Percentiles rank a stretch among this genome's conserved stretches.
phyloP scores from a whole-genome alignment of 108 stramenopile species.

The Cyclotella cryptica region DNA sequence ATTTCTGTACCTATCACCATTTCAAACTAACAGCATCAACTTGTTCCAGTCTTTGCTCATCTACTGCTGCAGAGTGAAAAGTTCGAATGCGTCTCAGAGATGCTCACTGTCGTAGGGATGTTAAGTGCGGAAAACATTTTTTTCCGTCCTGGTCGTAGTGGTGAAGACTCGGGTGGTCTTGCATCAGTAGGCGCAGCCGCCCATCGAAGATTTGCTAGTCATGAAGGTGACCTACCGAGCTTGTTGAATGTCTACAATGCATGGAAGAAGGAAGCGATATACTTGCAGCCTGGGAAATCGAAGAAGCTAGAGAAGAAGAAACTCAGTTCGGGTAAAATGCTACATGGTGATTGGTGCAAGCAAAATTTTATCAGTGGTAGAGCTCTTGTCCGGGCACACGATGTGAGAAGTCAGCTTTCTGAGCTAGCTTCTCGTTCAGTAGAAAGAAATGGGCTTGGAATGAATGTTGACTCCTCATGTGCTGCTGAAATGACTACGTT shows the following conservation, averaged over 20 bases:
- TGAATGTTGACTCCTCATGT: constrained; percentile 69
- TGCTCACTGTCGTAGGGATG: constrained; percentile 95
- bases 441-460: constrained; percentile 69
- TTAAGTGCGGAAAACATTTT: constrained; percentile 95
- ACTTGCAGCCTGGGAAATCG: constrained; percentile 48
- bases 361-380: constrained; percentile 81
- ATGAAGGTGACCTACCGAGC: constrained; percentile 96
- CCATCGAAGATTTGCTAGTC: constrained; percentile 76
- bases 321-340: constrained; percentile 45
- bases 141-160: constrained; percentile 87
- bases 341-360: constrained; percentile 87
- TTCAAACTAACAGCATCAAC: background rate
- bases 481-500: constrained; percentile 62
- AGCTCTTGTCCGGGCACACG: constrained; percentile 74
- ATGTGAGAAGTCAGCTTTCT: constrained; percentile 73
- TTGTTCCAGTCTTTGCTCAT: constrained; percentile 65
- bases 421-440: constrained; percentile 56
- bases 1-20: background rate
- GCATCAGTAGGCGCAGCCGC: constrained; percentile 74
- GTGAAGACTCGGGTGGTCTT: constrained; percentile 76
- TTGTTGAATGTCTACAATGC: constrained; percentile 91
- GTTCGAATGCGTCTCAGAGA: constrained; percentile 88
- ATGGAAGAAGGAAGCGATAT: constrained; percentile 86
- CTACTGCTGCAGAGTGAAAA: constrained; percentile 72
- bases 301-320: constrained; percentile 39